These are phyloP conservation scores for Chlamydomonas applanata DNA, from an alignment of 139 green algal species.

Conservation along the genomic window DNA sequence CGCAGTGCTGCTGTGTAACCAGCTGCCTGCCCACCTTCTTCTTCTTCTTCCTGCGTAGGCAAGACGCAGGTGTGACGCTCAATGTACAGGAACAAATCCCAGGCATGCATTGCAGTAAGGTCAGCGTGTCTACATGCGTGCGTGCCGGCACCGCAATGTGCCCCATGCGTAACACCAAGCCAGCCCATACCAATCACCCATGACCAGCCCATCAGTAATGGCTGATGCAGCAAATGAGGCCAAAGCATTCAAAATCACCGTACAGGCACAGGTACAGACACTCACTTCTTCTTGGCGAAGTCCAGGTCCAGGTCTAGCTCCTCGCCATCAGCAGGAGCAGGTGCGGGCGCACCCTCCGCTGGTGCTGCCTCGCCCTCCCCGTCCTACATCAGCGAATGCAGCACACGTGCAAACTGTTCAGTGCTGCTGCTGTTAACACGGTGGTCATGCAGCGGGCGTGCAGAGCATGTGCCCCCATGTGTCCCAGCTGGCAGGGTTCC, in stretches of 20 bases:
- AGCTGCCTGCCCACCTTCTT: slow-evolving; percentile 17
- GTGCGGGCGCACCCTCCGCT: not conserved
- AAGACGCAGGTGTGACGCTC: not conserved
- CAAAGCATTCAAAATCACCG: no score
- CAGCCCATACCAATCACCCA: no score
- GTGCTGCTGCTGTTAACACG: no score
- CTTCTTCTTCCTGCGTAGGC: slow-evolving; percentile 27
- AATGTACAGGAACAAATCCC: not conserved
- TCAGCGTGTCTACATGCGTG: not conserved
- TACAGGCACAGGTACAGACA: not conserved
- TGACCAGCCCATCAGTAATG: no score
- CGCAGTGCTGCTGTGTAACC: not conserved
- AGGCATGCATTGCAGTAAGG: not conserved
- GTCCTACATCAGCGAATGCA: not conserved
- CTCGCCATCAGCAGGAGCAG: not conserved
- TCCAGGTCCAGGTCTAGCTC: slow-evolving; percentile 33
- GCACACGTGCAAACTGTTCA: no score
- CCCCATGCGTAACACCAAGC: no score
- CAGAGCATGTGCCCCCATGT: not conserved
- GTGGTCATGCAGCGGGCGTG: no score
- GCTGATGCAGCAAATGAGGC: no score
- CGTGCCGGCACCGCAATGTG: no score
- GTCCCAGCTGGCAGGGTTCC: no score
- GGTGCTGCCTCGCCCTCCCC: slow-evolving; percentile 1
- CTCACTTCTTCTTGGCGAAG: slow-evolving; percentile 21